Base-by-base conservation (phyloP, 495 filamentous ascomycete species). In the Aspergillus ellipticus region DNA sequence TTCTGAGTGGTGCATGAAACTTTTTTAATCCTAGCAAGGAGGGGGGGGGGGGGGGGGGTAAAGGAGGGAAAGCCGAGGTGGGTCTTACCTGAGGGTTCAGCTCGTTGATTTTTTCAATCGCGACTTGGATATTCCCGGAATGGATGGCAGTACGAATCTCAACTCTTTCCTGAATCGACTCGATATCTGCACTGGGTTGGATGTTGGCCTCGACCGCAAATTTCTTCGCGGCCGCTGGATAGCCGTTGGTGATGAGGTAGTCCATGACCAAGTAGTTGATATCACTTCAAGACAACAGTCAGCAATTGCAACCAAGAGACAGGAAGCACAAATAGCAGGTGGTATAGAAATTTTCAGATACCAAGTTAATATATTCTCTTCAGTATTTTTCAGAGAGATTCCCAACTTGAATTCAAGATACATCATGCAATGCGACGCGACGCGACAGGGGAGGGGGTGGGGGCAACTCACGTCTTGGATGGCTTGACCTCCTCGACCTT, bases 1-100 rank as follows among this genome's bases (percentile, higher is more conserved):
- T 65, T 97, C 90, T 88, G 93, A 91, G 93, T 97, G 93, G 93
- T 99, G 95, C 92, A 97, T 97, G 94, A 95, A 91, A 92, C 83
- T 79, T 76, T 70, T 90, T 76, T 95, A 96, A 97, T 97, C 93
- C 91, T 92, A 77, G 85, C 83, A 83, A 80, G 55, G 61, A 39
- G 55, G 41, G 50, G 11, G 56, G 21, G 41, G 31, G 51, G 26
- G 50, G 41, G 48, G 55, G 33, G 46, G 22, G 58, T 24, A 26
- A 49, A 56, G 33, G 46, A 20, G 58, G 24, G 29, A 51, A 57
- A 29, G 46, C 47, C 49, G 24, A 53, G 50, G 35, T 49, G 33
- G 35, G 45, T 60, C 90, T 74, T 84, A 97, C 94, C 81, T 92
- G 85, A 66, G 90, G 89, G 58, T 96, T 88, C 50, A 94, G 72